These are phyloP conservation scores for Geotrichum europaeum DNA, from an alignment of 1,139 yeast genomes.

Conservation along the genomic window DNA sequence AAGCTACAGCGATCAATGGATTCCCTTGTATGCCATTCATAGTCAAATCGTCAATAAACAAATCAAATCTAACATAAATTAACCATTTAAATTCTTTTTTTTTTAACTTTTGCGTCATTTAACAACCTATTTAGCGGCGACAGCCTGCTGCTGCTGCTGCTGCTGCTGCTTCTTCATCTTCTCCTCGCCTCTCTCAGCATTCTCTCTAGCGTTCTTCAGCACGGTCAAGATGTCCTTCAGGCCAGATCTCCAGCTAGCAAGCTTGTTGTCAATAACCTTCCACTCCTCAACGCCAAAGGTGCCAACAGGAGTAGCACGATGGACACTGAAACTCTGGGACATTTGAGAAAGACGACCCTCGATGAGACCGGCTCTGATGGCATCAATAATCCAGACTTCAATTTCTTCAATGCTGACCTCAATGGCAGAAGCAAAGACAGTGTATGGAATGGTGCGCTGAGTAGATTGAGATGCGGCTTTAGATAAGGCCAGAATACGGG, in stretches of 20 bases:
- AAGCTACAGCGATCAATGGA: neutral
- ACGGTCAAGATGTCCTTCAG: constrained; percentile 35
- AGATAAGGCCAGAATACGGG: constrained; percentile 29
- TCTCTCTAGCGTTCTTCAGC: constrained; percentile 31
- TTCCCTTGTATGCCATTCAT: neutral
- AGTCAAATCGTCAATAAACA: neutral
- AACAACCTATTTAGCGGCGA: neutral
- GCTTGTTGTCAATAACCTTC: constrained; percentile 34
- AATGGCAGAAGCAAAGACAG: constrained; percentile 32
- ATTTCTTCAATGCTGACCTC: constrained; percentile 35
- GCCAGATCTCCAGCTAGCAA: constrained; percentile 37
- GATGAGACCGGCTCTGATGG: constrained; percentile 40
- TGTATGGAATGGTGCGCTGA: constrained; percentile 29
- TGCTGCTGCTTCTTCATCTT: neutral
- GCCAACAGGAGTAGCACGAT: constrained; percentile 37
- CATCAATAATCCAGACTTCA: constrained; percentile 40
- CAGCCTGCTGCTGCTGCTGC: neutral
- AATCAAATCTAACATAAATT: neutral
- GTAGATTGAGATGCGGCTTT: constrained; percentile 25
- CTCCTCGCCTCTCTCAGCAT: constrained; percentile 21
- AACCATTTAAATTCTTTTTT: neutral
- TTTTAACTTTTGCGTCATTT: neutral
- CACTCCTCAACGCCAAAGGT: constrained; percentile 38
- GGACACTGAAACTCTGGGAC: constrained; percentile 35
- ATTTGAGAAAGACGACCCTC: constrained; percentile 42